phyloP scores from a whole-genome alignment of 768 basidiomycete species.

The Tylopilus vinaceipallidus region DNA sequence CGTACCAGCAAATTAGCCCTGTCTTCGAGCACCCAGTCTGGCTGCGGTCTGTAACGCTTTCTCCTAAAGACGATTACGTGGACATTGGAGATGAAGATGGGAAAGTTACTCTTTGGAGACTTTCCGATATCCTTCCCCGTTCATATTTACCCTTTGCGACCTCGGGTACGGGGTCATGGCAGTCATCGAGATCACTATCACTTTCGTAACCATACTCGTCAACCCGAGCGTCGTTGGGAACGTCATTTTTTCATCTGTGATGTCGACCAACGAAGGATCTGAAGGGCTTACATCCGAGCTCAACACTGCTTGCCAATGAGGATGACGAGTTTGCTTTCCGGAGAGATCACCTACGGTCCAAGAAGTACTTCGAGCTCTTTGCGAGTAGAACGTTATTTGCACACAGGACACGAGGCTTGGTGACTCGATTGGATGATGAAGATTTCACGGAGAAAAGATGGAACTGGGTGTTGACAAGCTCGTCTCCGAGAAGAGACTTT shows the following conservation, averaged over 20 bases:
- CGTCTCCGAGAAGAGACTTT: constrained; percentile 27
- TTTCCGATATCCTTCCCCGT: background rate
- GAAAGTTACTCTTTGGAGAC: background rate
- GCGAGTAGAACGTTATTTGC: constrained; percentile 28
- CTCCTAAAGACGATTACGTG: background rate
- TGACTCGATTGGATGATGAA: constrained; percentile 3
- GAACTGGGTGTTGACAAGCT: constrained; percentile 31
- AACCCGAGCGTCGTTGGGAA: constrained; percentile 5
- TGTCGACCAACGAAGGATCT: constrained; percentile 13
- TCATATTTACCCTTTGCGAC: background rate
- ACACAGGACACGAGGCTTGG: constrained; percentile 23
- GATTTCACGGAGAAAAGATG: constrained; percentile 29
- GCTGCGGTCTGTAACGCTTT: background rate
- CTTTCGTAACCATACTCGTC: constrained; percentile 32
- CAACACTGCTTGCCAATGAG: constrained; percentile 12
- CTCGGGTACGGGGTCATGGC: constrained; percentile 3
- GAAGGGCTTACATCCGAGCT: constrained; percentile 9
- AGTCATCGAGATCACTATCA: constrained; percentile 38
- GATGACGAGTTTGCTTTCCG: background rate
- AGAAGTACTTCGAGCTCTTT: constrained; percentile 28
- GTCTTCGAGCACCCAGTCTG: background rate
- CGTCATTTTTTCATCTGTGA: constrained; percentile 10
- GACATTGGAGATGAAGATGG: background rate
- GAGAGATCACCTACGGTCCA: constrained; percentile 17
- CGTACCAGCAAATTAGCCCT: background rate